Evolutionary conservation across 2,329 filamentous ascomycete genomes (phyloP).

Genomic region (Talaromyces albobiverticillius): DNA sequence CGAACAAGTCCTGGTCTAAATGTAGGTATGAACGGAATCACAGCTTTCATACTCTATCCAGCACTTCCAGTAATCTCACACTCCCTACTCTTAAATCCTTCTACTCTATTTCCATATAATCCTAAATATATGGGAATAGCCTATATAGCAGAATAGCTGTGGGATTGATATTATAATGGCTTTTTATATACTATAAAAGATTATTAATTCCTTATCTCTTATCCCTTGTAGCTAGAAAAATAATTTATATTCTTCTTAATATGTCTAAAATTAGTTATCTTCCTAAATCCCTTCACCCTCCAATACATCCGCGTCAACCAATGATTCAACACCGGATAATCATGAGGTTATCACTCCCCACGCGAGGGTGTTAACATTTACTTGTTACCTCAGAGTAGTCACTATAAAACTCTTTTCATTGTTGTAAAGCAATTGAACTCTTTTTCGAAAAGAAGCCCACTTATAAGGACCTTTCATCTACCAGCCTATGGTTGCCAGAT

Average conservation of each 20-base stretch:
- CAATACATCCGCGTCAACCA: conserved; percentile 62
- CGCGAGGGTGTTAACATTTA: too few relatives aligned
- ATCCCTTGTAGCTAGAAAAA: not conserved
- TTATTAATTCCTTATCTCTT: not conserved
- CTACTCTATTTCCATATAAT: conserved; percentile 51
- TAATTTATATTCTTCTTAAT: conserved; percentile 61
- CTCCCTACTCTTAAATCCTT: conserved; percentile 46
- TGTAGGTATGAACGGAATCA: too few relatives aligned
- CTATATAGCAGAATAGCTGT: conserved; percentile 61
- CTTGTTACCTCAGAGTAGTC: too few relatives aligned
- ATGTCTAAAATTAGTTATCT: conserved; percentile 63
- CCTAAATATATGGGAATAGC: conserved; percentile 58
- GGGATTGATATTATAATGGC: conserved; percentile 59
- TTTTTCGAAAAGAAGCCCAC: too few relatives aligned
- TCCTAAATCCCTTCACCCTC: conserved; percentile 53
- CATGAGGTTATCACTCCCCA: too few relatives aligned
- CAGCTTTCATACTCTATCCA: conserved; percentile 31
- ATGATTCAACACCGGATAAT: conserved; percentile 60
- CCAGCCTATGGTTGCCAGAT: too few relatives aligned
- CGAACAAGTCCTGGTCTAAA: too few relatives aligned
- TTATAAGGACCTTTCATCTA: too few relatives aligned
- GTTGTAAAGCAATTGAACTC: too few relatives aligned
- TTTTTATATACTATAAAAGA: conserved; percentile 54
- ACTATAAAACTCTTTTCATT: too few relatives aligned
- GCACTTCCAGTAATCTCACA: conserved; percentile 30